Base-by-base conservation (phyloP, 78 protist genomes). In the Dictyostelium purpureum region DNA sequence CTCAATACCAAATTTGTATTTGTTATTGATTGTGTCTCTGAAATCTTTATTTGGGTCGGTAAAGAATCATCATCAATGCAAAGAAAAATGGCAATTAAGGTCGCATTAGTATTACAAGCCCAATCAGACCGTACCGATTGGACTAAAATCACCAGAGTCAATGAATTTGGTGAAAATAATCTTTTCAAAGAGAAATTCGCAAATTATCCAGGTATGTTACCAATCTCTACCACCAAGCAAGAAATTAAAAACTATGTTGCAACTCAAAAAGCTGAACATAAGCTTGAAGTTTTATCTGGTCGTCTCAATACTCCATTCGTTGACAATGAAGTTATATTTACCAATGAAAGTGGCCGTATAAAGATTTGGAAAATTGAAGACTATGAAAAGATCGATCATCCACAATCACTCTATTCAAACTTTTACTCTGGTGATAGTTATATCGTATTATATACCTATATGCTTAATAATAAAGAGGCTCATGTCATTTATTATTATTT, bases 111-210 rank as follows among this genome's bases (percentile, higher is more conserved):
- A 33, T 35, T 78, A 49, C 45, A 59, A 31, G 59, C 61, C 21
- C 87, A 88, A 43, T 37, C 31, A 7, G 88, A 79, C 47, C 89
- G 88, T 45, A 6, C 6, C 18, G 65, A 51, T 5, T 77, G 90
- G 89, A 69, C 70, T 6, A 52, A 59, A 18, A 67, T 78, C 21
- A 76, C 88, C 19, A 38, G 90, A 19, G 24, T 93, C 67, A 66
- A 45, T 5, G 90, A 93, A 65, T 79, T 79, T 54, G 90, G 94
- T 63, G 96, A 93, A 76, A 77, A 80, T 67, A 87, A 87, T 24
- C 76, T 93, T 6, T 79, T 76, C 82, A 93, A 93, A 38, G 94
- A 93, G 57, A 93, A 93, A 31, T 93, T 93, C 73, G 88, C 88
- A 33, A 82, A 79, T 26, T 93, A 54, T 40, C 96, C 96, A 35